These are phyloP conservation scores for Fusarium globosum DNA, from an alignment of 2,329 filamentous ascomycete genomes.

Conservation along the genomic window DNA sequence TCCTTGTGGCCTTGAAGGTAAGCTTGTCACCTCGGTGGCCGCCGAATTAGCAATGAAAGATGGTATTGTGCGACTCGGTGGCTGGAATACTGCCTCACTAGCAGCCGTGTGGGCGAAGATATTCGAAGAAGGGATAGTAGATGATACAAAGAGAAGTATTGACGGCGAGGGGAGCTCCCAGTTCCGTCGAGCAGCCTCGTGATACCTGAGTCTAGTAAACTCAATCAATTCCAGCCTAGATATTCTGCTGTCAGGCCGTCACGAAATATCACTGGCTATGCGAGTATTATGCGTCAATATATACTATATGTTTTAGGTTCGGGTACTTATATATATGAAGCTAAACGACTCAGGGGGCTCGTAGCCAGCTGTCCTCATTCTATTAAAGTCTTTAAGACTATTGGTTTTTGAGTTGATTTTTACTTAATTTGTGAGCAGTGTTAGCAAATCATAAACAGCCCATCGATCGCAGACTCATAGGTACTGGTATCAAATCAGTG, in stretches of 20 bases:
- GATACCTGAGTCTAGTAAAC: neutral
- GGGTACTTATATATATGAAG: neutral
- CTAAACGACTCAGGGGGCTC: neutral
- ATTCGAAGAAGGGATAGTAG: slow-evolving; percentile 50
- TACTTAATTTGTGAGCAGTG: neutral
- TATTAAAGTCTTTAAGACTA: neutral
- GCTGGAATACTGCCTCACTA: slow-evolving; percentile 46
- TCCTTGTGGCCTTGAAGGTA: slow-evolving; percentile 88
- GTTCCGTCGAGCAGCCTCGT: slow-evolving; percentile 16
- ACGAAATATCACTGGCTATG: neutral
- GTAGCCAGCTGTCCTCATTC: neutral
- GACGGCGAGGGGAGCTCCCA: slow-evolving; percentile 25
- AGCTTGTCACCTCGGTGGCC: slow-evolving; percentile 79
- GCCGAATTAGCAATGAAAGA: slow-evolving; percentile 55
- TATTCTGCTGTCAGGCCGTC: neutral
- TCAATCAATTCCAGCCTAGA: neutral
- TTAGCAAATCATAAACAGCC: too few relatives aligned
- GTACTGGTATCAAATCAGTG: neutral
- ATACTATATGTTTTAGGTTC: neutral
- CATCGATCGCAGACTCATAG: neutral
- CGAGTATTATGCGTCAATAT: neutral
- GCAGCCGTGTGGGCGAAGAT: slow-evolving; percentile 49
- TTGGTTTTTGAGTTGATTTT: too few relatives aligned
- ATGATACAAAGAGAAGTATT: slow-evolving; percentile 42
- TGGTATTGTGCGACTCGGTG: slow-evolving; percentile 16